phyloP scores from a whole-genome alignment of 495 filamentous ascomycete genomes.

The Penicillium salamii region DNA sequence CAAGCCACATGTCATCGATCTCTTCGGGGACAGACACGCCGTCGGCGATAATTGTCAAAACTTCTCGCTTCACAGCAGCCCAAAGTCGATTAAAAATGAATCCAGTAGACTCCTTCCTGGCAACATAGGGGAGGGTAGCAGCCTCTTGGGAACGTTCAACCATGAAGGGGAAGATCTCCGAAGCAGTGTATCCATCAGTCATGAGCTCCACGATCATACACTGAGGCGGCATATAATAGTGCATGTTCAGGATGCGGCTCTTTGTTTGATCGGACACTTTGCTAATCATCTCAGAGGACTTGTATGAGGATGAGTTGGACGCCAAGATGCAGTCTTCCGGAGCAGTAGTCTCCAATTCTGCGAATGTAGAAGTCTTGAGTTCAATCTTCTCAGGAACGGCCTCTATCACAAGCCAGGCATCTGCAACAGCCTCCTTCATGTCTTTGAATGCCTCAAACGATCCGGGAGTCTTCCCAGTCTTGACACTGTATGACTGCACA shows the following conservation, averaged over 20 bases:
- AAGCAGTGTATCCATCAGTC: constrained; percentile 45
- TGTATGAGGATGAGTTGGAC: constrained; percentile 50
- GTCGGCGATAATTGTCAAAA: constrained; percentile 43
- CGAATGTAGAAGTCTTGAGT: constrained; percentile 50
- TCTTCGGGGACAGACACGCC: constrained; percentile 43
- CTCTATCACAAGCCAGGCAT: constrained; percentile 52
- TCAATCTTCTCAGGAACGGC: constrained; percentile 52
- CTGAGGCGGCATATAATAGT: constrained; percentile 48
- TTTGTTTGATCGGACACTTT: constrained; percentile 34
- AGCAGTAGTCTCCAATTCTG: constrained; percentile 39
- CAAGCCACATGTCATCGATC: constrained; percentile 41
- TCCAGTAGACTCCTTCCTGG: constrained; percentile 43
- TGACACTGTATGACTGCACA: constrained; percentile 28
- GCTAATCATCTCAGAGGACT: constrained; percentile 41
- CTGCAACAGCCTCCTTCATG: constrained; percentile 35
- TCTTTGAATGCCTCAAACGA: constrained; percentile 26
- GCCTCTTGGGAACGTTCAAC: constrained; percentile 32
- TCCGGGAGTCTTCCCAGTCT: constrained; percentile 28
- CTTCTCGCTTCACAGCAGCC: constrained; percentile 53
- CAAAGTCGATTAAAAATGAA: constrained; percentile 53
- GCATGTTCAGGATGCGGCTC: constrained; percentile 41
- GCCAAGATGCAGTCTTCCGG: constrained; percentile 49
- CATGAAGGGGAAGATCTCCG: constrained; percentile 43
- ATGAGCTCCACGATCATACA: constrained; percentile 49
- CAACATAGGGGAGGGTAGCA: constrained; percentile 39